A percentile compares a stretch with the other conserved stretches of the same genome.
Evolutionary conservation across 805 yeast genomes (phyloP).

Genomic region (Blastobotrys robertii): DNA sequence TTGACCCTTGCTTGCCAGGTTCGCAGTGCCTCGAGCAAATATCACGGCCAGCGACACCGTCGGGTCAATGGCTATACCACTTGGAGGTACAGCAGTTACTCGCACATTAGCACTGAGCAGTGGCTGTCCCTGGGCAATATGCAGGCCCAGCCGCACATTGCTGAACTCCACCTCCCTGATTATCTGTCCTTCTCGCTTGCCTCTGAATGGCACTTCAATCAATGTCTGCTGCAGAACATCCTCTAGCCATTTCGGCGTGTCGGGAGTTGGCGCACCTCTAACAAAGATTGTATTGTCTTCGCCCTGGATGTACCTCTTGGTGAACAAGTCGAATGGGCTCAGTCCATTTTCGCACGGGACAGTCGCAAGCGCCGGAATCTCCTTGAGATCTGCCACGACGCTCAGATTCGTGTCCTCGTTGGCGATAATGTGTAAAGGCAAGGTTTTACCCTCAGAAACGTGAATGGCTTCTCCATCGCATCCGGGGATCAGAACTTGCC

Average conservation of each 20-base stretch:
- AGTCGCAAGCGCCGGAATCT: conserved; percentile 16
- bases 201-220: conserved; percentile 14
- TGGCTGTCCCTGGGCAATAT: conserved; percentile 8
- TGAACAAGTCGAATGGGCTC: conserved; percentile 23
- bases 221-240: conserved; percentile 8
- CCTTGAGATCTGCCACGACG: conserved; percentile 11
- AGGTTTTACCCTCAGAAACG: conserved; percentile 14
- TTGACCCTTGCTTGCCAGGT: conserved; percentile 30
- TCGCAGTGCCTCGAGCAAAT: conserved; percentile 34
- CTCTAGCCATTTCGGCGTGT: conserved; percentile 14
- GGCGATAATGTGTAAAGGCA: conserved; percentile 8
- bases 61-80: conserved; percentile 14
- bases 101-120: conserved; percentile 20
- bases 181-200: conserved; percentile 19
- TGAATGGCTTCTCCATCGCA: conserved; percentile 13
- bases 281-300: conserved; percentile 14
- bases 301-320: conserved; percentile 21
- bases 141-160: conserved; percentile 17
- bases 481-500: conserved; percentile 24
- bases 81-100: conserved; percentile 21
- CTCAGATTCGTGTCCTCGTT: conserved; percentile 8
- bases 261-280: conserved; percentile 11
- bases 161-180: conserved; percentile 20
- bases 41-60: conserved; percentile 25
- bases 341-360: conserved; percentile 17